Evolutionary conservation across 73 alveolate species (phyloP).

Genomic region (Paramecium tetraurelia): DNA sequence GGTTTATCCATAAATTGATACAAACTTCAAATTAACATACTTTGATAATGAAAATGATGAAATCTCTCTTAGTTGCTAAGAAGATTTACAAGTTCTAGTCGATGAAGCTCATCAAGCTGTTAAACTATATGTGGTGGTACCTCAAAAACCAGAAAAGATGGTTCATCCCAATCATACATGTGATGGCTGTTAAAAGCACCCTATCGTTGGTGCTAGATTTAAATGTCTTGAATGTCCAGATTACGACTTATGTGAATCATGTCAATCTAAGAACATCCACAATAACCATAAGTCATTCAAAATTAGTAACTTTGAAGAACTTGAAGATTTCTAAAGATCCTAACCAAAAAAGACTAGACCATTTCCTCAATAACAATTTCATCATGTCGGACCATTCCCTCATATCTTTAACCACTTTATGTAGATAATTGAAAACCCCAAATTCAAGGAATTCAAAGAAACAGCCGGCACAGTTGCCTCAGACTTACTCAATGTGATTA

Average conservation of each 20-base stretch:
- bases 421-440: background rate
- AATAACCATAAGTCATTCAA: background rate
- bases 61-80: background rate
- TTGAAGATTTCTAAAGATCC: background rate
- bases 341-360: background rate
- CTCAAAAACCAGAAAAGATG: background rate
- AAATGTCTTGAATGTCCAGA: conserved; percentile 72
- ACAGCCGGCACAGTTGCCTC: background rate
- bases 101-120: background rate
- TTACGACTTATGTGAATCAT: conserved; percentile 78
- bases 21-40: background rate
- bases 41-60: conserved; percentile 39
- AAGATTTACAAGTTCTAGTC: background rate
- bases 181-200: conserved; percentile 81
- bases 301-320: background rate
- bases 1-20: background rate
- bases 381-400: background rate
- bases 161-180: conserved; percentile 66
- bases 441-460: background rate
- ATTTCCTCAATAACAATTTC: background rate
- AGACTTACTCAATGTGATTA: background rate
- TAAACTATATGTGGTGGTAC: background rate
- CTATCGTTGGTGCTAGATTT: conserved; percentile 87
- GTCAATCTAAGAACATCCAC: conserved; percentile 65
- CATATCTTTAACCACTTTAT: background rate